Base-by-base conservation (phyloP, 192 early-diverging fungal species). In the Entomortierella parvispora region DNA sequence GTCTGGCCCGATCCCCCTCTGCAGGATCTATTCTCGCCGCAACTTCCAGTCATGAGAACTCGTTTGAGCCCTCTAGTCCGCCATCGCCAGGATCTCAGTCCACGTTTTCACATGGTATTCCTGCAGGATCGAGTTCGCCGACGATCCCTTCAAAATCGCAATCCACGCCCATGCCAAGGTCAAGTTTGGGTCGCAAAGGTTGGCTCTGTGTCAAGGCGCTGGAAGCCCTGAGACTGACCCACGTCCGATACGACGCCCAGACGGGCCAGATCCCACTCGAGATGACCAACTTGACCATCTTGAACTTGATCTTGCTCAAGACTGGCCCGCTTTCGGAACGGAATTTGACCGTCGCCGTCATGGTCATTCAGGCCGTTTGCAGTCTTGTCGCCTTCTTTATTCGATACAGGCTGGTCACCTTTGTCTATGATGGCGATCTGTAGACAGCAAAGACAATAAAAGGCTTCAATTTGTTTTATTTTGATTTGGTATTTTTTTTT, bases 201-300 rank as follows among this genome's bases (percentile, higher is more conserved):
- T 62, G 65, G 33, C 12, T 80, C 7, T 83, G 92, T 56, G 34
- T 94, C 37, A 79, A 81, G 4, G 11, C 92, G 9, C 79, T 92
- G 4, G 76, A 85, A 43, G 6, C 67, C 7, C 42, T 93, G 2
- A 71, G 83, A 1, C 72, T 93, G 53, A 79, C 82, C 1, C 65
- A 88, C 12, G 82, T 92, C 23, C 64, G 65, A n/a, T 80, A 87
- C 31, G 82, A 88, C 33, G 51, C 82, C 25, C 68, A 80, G 54
- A 80, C 82, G 2, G 84, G 85, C 3, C 62, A 82, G 25, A 57
- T 45, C 26, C 74, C 82, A 0, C 44, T 90, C 18, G 86, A 88
- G 55, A 84, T 89, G 78, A 98, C 91, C 67, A 99, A 99, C 72
- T 83, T 99, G 34, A 99, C 98, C 0, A 72, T 99, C 29, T 85